Percentiles rank a stretch among this genome's conserved stretches.
These are phyloP conservation scores for Carallia brachiata DNA, from an alignment of 345 rosid genomes.

Conservation along the genomic window DNA sequence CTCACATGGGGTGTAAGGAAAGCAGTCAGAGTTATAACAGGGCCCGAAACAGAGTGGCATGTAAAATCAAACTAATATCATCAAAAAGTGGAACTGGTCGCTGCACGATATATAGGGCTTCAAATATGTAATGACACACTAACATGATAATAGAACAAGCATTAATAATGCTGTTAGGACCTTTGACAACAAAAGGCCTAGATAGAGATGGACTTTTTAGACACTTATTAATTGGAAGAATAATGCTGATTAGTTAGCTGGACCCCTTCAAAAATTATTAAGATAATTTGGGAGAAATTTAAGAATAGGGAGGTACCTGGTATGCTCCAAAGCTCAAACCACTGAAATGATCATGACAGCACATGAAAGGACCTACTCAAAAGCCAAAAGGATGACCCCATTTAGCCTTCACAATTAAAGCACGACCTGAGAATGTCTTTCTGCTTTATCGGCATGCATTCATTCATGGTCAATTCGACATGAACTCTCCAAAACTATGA, in stretches of 20 bases:
- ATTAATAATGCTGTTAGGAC: constrained; percentile 27
- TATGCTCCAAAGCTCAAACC: constrained; percentile 13
- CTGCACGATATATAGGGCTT: background rate
- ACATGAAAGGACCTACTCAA: constrained; percentile 31
- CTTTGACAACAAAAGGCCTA: constrained; percentile 25
- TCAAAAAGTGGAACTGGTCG: constrained; percentile 14
- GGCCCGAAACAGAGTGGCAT: constrained; percentile 17
- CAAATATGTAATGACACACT: constrained; percentile 4
- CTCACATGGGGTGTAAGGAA: constrained; percentile 34
- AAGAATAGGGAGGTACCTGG: constrained; percentile 30
- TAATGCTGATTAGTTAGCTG: background rate
- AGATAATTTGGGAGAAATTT: constrained; percentile 4
- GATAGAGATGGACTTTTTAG: constrained; percentile 16
- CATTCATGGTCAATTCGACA: constrained; percentile 1
- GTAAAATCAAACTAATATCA: constrained; percentile 3
- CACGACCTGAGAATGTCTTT: constrained; percentile 25
- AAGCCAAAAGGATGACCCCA: constrained; percentile 39
- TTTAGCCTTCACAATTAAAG: background rate
- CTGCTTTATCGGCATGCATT: constrained; percentile 17
- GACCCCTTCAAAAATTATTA: background rate
- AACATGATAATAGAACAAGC: constrained; percentile 24
- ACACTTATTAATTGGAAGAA: background rate
- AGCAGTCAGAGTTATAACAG: constrained; percentile 11
- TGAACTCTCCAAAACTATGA: constrained; percentile 9
- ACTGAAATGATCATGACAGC: constrained; percentile 47